These are phyloP conservation scores for Lentinula sp. DNA, from an alignment of 768 basidiomycete species.

Conservation along the genomic window DNA sequence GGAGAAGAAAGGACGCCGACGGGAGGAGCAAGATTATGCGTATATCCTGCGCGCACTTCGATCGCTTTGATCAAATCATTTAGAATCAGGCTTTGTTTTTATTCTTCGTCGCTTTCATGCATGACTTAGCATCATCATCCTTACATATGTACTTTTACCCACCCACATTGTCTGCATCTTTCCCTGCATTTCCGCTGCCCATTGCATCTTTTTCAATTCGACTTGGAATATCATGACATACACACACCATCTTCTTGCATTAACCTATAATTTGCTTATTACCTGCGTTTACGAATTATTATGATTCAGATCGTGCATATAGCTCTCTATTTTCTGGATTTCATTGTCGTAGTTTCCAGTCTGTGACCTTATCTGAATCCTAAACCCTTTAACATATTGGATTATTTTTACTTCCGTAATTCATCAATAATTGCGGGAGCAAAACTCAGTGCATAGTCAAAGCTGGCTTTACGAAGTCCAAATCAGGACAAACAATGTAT, in stretches of 20 bases:
- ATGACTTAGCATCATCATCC: neutral
- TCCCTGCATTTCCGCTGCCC: neutral
- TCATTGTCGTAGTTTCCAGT: neutral
- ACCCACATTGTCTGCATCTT: neutral
- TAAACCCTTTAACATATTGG: neutral
- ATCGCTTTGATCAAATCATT: slow-evolving; percentile 14
- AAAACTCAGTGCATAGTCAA: neutral
- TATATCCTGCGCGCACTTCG: slow-evolving; percentile 28
- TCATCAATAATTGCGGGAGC: no score
- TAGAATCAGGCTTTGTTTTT: neutral
- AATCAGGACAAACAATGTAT: neutral
- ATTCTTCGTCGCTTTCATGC: neutral
- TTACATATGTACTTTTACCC: neutral
- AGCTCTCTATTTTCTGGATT: neutral
- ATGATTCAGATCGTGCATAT: neutral
- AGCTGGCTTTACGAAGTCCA: neutral
- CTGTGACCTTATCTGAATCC: neutral
- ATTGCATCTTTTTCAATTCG: neutral
- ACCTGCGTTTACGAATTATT: neutral
- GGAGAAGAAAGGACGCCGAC: slow-evolving; percentile 31
- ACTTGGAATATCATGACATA: neutral
- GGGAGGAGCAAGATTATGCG: slow-evolving; percentile 28
- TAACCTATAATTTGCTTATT: neutral
- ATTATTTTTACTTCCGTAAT: no score
- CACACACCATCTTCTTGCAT: neutral